These are phyloP conservation scores for Auricularia heimuer DNA, from an alignment of 768 basidiomycete species.

Conservation along the genomic window DNA sequence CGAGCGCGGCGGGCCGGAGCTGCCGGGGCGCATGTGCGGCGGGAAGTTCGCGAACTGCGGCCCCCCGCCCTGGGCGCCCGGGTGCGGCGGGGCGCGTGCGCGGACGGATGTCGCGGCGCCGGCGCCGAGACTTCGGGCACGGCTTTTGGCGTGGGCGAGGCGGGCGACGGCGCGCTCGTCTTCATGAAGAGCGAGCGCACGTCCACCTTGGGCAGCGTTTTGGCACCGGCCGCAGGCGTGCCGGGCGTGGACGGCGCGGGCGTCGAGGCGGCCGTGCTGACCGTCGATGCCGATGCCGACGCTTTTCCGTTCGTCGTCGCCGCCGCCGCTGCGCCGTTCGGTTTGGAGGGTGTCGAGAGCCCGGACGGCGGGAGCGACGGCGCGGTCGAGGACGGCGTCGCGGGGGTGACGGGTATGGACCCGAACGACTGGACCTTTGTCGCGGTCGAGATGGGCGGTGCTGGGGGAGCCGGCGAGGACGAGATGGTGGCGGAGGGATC, in stretches of 20 bases:
- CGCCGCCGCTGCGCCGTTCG: constrained; percentile 22
- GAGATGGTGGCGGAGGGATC: constrained; percentile 68
- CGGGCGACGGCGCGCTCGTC: constrained; percentile 19
- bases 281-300: constrained; percentile 26
- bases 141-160: constrained; percentile 5
- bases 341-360: constrained; percentile 9
- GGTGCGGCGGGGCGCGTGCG: neutral
- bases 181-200: constrained; percentile 33
- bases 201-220: constrained; percentile 27
- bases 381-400: constrained; percentile 1
- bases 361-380: neutral
- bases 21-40: neutral
- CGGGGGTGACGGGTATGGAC: constrained; percentile 48
- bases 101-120: neutral
- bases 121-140: neutral
- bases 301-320: constrained; percentile 44
- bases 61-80: neutral
- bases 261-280: constrained; percentile 17
- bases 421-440: constrained; percentile 78
- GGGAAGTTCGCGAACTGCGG: neutral
- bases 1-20: neutral
- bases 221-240: neutral
- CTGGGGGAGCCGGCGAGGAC: constrained; percentile 61
- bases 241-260: constrained; percentile 23
- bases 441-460: constrained; percentile 49